These are phyloP conservation scores for Ceratocystis eucalypticola DNA, from an alignment of 2,329 filamentous ascomycete species.

Conservation along the genomic window DNA sequence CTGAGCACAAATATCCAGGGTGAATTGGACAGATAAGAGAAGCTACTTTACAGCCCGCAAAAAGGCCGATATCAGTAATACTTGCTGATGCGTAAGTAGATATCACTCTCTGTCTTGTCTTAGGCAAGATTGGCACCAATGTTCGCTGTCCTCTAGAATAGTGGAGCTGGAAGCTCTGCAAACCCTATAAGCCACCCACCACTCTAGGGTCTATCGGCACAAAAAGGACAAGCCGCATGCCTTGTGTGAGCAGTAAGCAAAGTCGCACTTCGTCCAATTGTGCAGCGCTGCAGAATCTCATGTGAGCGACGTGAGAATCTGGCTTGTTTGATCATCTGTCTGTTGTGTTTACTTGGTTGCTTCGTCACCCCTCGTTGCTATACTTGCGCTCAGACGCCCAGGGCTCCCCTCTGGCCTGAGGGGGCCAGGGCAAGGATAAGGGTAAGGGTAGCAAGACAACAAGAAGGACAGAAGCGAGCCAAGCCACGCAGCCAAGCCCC, in stretches of 20 bases:
- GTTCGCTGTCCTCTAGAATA: background rate
- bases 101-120: background rate
- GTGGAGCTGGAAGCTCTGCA: background rate
- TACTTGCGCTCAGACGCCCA: background rate
- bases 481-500: background rate
- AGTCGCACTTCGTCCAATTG: background rate
- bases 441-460: background rate
- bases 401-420: background rate
- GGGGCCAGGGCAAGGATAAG: background rate
- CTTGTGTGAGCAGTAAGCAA: background rate
- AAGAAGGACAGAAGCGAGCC: background rate
- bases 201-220: background rate
- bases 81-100: too few species aligned
- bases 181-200: background rate
- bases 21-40: too few species aligned
- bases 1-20: too few species aligned
- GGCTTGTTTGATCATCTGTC: slow-evolving; percentile 3
- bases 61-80: too few species aligned
- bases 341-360: background rate
- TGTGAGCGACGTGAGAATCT: background rate
- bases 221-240: background rate
- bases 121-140: background rate
- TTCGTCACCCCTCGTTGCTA: background rate
- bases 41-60: too few species aligned
- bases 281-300: background rate